Conservation (phyloP, 1,284 basidiomycete genomes). For the Tilletiopsis washingtonensis region DNA sequence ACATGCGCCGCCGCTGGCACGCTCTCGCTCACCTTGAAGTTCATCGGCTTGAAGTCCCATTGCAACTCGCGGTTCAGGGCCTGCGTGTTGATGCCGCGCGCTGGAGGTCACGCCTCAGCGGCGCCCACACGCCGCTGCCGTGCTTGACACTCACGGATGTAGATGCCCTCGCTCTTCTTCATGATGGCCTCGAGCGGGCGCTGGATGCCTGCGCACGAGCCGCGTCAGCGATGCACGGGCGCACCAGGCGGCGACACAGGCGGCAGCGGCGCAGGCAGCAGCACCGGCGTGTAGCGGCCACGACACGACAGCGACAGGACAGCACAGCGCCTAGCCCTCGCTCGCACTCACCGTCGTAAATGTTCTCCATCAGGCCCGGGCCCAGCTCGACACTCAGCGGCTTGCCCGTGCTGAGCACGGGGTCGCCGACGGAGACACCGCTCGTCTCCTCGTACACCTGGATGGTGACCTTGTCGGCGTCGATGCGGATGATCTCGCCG, state of each 20-base stretch:
- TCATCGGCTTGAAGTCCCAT: conserved; percentile 92
- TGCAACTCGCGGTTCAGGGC: conserved; percentile 78
- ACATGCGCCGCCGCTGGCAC: too few species aligned
- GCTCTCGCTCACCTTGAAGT: conserved; percentile 56
- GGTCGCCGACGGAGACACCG: conserved; percentile 84
- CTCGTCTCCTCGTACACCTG: conserved; percentile 92
- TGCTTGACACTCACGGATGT: conserved; percentile 84
- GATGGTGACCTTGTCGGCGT: conserved; percentile 64
- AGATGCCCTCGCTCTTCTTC: conserved; percentile 93
- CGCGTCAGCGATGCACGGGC: neutral
- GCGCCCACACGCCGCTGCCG: too few species aligned
- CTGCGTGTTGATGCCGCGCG: conserved; percentile 84
- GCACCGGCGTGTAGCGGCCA: too few species aligned
- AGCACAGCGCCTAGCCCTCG: neutral
- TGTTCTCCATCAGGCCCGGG: conserved; percentile 95
- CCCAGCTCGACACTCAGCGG: conserved; percentile 95
- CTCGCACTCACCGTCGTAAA: conserved; percentile 60
- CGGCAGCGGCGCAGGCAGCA: too few species aligned
- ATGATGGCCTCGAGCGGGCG: conserved; percentile 69
- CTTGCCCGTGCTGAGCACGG: conserved; percentile 92
- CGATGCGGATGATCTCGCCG: conserved; percentile 47
- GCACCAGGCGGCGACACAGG: too few species aligned
- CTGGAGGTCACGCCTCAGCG: neutral
- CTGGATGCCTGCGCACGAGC: conserved; percentile 27
- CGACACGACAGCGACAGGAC: neutral